A percentile compares a stretch with the other conserved stretches of the same genome.
Conservation (phyloP, 192 early-diverging fungal species). For the Geranomyces michiganensis region DNA sequence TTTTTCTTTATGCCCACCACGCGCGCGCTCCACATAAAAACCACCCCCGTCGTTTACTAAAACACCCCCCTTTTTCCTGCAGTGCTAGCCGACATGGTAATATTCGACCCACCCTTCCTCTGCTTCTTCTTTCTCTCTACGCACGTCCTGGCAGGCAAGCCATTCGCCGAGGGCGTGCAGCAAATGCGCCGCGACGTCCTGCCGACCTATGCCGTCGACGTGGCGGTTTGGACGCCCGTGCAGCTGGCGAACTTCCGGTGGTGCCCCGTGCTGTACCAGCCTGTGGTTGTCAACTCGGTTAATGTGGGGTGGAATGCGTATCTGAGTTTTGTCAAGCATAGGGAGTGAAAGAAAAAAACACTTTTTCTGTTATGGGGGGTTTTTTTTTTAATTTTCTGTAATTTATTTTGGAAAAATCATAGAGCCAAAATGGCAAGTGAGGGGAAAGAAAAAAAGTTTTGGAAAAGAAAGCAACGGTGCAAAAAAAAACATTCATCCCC, state of each 20-base stretch:
- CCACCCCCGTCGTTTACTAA: neutral
- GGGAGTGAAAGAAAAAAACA: constrained; percentile 5
- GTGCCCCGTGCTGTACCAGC: constrained; percentile 44
- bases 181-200: constrained; percentile 40
- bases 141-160: constrained; percentile 32
- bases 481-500: too few species aligned
- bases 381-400: too few species aligned
- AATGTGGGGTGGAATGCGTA: constrained; percentile 41
- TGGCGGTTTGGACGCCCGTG: constrained; percentile 45
- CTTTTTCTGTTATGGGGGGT: too few species aligned
- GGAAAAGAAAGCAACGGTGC: too few species aligned
- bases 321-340: constrained; percentile 34
- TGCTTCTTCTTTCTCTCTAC: constrained; percentile 44
- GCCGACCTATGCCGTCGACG: constrained; percentile 42
- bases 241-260: constrained; percentile 45
- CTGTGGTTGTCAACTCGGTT: constrained; percentile 36
- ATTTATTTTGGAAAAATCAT: too few species aligned
- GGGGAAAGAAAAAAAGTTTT: too few species aligned
- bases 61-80: neutral
- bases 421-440: too few species aligned
- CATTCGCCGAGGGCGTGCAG: constrained; percentile 15
- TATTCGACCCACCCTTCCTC: constrained; percentile 48
- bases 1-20: neutral
- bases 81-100: constrained; percentile 38
- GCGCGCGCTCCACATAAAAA: neutral